Percentiles rank a stretch among this genome's conserved stretches.
Conservation (phyloP, 352 stramenopile genomes). For the Globisporangium canariense region DNA sequence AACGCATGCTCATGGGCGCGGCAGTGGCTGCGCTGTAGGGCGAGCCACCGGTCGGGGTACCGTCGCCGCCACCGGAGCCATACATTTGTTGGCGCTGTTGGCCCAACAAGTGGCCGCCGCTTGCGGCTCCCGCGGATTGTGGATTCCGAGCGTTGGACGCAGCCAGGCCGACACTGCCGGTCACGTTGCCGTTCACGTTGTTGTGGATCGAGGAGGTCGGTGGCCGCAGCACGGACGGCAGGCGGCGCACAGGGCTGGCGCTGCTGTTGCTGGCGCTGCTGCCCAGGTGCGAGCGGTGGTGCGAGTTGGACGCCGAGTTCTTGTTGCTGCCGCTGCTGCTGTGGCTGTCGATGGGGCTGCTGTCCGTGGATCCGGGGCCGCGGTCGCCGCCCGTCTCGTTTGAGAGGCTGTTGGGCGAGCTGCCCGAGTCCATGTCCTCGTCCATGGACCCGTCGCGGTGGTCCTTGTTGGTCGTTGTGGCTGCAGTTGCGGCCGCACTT, state of each 20-base stretch:
- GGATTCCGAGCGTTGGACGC: constrained; percentile 18
- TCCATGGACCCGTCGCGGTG: constrained; percentile 6
- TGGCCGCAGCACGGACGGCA: constrained; percentile 34
- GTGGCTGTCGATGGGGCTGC: constrained; percentile 9
- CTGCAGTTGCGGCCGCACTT: neutral
- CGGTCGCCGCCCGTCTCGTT: constrained; percentile 14
- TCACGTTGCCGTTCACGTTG: neutral
- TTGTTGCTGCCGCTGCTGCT: constrained; percentile 4
- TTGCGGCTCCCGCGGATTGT: neutral
- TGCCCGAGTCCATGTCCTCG: constrained; percentile 13
- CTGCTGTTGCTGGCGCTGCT: constrained; percentile 21
- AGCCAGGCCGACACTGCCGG: constrained; percentile 11
- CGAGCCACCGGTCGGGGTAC: constrained; percentile 18
- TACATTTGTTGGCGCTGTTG: constrained; percentile 25
- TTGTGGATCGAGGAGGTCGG: constrained; percentile 6
- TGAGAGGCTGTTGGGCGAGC: constrained; percentile 15
- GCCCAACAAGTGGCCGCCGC: constrained; percentile 11
- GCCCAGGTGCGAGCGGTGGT: constrained; percentile 20
- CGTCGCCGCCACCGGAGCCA: constrained; percentile 4
- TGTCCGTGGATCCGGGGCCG: constrained; percentile 1
- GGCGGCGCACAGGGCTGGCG: constrained; percentile 30
- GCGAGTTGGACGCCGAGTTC: neutral
- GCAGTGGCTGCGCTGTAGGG: constrained; percentile 19
- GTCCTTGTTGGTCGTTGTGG: neutral
- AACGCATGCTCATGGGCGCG: constrained; percentile 19